A percentile compares a stretch with the other conserved stretches of the same genome.
phyloP scores from a whole-genome alignment of 2,329 filamentous ascomycete species.

The Ophiocordyceps australis region DNA sequence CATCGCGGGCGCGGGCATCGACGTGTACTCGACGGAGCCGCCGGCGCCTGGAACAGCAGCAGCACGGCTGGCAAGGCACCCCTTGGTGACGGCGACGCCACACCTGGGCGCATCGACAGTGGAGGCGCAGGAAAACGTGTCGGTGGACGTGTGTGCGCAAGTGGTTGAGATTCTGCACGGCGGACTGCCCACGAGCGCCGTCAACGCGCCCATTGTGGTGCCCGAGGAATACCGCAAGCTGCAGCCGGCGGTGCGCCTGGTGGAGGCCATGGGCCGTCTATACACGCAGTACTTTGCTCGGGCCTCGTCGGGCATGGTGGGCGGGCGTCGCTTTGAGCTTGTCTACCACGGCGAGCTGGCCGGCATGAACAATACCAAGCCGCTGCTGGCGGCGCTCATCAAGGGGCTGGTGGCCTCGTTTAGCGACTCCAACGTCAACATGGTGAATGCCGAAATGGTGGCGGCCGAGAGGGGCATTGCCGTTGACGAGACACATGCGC shows the following conservation, averaged over 20 bases:
- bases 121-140: conserved; percentile 73
- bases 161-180: conserved; percentile 56
- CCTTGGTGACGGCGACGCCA: conserved; percentile 58
- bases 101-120: conserved; percentile 66
- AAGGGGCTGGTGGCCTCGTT: conserved; percentile 59
- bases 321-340: conserved; percentile 55
- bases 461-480: conserved; percentile 62
- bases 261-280: conserved; percentile 63
- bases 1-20: conserved; percentile 61
- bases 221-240: conserved; percentile 65
- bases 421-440: conserved; percentile 55
- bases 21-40: conserved; percentile 66
- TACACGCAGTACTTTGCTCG: conserved; percentile 59
- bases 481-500: conserved; percentile 54
- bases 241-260: conserved; percentile 56
- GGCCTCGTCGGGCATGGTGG: conserved; percentile 22
- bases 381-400: conserved; percentile 60
- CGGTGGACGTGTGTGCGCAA: conserved; percentile 67
- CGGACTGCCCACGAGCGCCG: conserved; percentile 55
- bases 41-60: conserved; percentile 36
- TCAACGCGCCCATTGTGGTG: conserved; percentile 67
- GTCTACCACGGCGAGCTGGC: conserved; percentile 63
- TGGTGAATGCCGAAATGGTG: conserved; percentile 62
- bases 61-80: conserved; percentile 44
- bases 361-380: conserved; percentile 54